A percentile compares a stretch with the other conserved stretches of the same genome.
These are phyloP conservation scores for Polyplosphaeria fusca DNA, from an alignment of 495 filamentous ascomycete genomes.

Conservation along the genomic window DNA sequence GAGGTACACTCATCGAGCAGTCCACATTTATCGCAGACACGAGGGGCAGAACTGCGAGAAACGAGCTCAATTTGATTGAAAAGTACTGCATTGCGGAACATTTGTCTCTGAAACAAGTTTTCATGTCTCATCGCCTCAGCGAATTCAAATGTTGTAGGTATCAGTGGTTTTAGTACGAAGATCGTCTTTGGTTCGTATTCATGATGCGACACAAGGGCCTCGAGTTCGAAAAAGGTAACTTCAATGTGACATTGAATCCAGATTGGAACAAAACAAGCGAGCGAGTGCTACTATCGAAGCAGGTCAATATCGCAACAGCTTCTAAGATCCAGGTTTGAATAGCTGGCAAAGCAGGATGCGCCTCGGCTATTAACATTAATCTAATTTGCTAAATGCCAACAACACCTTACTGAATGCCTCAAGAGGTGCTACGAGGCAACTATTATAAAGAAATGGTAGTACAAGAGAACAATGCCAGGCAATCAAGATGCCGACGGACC, in stretches of 20 bases:
- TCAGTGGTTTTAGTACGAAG: no score
- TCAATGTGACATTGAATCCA: not conserved
- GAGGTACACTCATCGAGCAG: conserved; percentile 18
- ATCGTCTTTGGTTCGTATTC: no score
- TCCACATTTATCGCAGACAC: conserved; percentile 6
- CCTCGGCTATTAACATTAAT: not conserved
- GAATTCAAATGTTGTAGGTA: no score
- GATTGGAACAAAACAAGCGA: not conserved
- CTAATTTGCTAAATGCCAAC: not conserved
- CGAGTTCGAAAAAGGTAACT: not conserved
- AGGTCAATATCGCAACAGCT: not conserved
- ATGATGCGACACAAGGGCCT: not conserved
- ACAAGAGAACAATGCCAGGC: no score
- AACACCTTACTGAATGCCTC: no score
- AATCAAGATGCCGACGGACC: not conserved
- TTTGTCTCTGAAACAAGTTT: no score
- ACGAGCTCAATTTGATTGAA: no score
- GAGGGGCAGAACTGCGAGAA: no score
- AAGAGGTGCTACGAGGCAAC: no score
- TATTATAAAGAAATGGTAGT: no score
- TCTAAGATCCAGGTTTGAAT: not conserved
- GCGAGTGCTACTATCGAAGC: not conserved
- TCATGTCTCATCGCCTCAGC: no score
- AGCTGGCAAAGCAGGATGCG: not conserved
- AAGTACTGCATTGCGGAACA: no score